Evolutionary conservation across 2,329 filamentous ascomycete genomes (phyloP), one percentile per base, ranked within the genome.

Genomic region (Aspergillus transmontanensis): DNA sequence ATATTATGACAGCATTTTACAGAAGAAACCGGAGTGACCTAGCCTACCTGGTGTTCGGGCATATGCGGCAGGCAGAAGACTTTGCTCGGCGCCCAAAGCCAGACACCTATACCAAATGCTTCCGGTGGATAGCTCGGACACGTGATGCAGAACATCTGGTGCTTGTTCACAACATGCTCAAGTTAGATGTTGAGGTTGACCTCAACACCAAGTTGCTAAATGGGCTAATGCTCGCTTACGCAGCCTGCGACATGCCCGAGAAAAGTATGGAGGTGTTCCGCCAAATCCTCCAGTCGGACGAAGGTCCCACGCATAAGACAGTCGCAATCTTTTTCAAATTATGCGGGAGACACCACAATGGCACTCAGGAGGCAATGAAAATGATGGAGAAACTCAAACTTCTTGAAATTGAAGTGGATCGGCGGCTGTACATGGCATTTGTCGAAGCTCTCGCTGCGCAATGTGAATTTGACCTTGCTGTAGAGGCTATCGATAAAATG

Each of bases 121-220:
- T 98, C 62, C 86, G 91, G 64, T 92, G 93, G 2, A 86, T 97
- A 28, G 89, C 89, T 4, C 80, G 81, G 34, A 83, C 83, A 10
- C 79, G 76, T 16, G 88, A 91, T 69, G 72, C 79, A 1, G 88
- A 91, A 61, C 88, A 88, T 48, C 80, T 97, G 23, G 87, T 88
- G 63, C 87, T 90, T 65, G 86, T 96, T 2, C 91, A 97, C 80
- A 97, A 97, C 74, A 94, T 97, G 87, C 84, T 97, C 68, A 98
- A 97, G 80, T 89, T 97, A 76, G 95, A 99, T 76, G 85, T 89
- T n/a, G 86, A 87, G 48, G 85, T 98, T 43, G 88, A 94, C 69
- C 85, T 90, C 5, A 89, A 86, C 69, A 98, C 94, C 0, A 83
- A 82, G 60, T 82, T 98, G 2, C 87, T 90, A 70, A 98, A 97